Percentiles rank a stretch among this genome's conserved stretches.
phyloP scores from a whole-genome alignment of 441 rosid genomes.

The Populus hybrid region DNA sequence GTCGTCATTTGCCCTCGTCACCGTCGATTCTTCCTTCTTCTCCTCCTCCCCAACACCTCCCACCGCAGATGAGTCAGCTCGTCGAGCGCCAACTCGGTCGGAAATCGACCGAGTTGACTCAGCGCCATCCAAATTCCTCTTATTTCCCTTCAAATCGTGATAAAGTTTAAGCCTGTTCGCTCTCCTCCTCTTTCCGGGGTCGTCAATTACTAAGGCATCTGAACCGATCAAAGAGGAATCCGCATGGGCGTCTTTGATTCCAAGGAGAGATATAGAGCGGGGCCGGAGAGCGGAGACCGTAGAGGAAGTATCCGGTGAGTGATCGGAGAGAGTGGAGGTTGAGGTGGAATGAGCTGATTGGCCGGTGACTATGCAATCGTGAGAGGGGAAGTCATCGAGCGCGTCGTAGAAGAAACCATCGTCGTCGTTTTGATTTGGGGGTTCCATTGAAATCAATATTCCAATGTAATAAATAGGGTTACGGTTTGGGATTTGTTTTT shows the following conservation, averaged over 20 bases:
- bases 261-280: slow-evolving; percentile 19
- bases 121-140: slow-evolving; percentile 17
- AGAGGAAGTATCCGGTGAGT: slow-evolving; percentile 7
- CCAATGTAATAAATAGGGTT: too few relatives aligned
- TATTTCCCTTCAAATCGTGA: slow-evolving; percentile 31
- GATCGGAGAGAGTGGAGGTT: slow-evolving; percentile 15
- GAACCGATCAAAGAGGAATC: slow-evolving; percentile 13
- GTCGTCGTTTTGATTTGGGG: too few relatives aligned
- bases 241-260: slow-evolving; percentile 2
- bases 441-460: too few relatives aligned
- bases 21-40: slow-evolving; percentile 25
- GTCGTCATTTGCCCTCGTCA: slow-evolving; percentile 19
- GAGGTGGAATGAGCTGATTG: slow-evolving; percentile 33
- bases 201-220: slow-evolving; percentile 3
- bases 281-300: slow-evolving; percentile 10
- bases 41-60: slow-evolving; percentile 6
- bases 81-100: slow-evolving; percentile 14
- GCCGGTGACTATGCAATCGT: slow-evolving; percentile 35
- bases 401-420: background rate
- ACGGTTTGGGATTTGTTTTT: too few relatives aligned
- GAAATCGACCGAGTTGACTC: slow-evolving; percentile 20
- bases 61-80: slow-evolving; percentile 6
- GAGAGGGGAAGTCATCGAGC: slow-evolving; percentile 48
- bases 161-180: slow-evolving; percentile 20
- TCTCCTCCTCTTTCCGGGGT: slow-evolving; percentile 6